Percentiles rank a stretch among this genome's conserved stretches.
Conservation (phyloP, 257 asterid species). For the Cinchona pubescens region DNA sequence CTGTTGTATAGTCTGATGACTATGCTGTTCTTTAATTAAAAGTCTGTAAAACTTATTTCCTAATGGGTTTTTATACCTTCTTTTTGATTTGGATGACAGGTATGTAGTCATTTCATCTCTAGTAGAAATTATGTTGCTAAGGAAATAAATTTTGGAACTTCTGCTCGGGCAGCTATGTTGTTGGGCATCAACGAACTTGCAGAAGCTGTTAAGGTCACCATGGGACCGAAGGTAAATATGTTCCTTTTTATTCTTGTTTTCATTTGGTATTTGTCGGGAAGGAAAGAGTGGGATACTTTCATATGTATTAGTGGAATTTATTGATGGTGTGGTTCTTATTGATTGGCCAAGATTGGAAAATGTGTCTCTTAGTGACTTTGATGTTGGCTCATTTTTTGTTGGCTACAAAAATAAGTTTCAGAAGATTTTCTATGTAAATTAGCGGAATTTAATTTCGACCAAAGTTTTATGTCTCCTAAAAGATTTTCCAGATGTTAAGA, state of each 20-base stretch:
- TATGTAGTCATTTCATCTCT: slow-evolving; percentile 40
- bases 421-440: too few species aligned
- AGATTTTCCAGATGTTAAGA: too few species aligned
- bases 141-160: slow-evolving; percentile 67
- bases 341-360: not conserved
- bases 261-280: not conserved
- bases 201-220: slow-evolving; percentile 90
- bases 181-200: slow-evolving; percentile 89
- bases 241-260: not conserved
- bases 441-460: too few species aligned
- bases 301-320: not conserved
- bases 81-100: slow-evolving; percentile 37
- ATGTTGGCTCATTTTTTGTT: not conserved
- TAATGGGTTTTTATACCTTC: not conserved
- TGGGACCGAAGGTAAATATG: slow-evolving; percentile 82
- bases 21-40: not conserved
- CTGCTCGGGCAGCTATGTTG: slow-evolving; percentile 78
- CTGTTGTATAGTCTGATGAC: not conserved
- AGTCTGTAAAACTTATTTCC: not conserved
- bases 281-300: not conserved
- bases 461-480: too few species aligned
- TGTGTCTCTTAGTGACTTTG: not conserved
- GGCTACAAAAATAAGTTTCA: too few species aligned
- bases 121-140: slow-evolving; percentile 83
- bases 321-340: not conserved